Conservation (phyloP, 257 asterid species). For the Osmanthus fragrans region DNA sequence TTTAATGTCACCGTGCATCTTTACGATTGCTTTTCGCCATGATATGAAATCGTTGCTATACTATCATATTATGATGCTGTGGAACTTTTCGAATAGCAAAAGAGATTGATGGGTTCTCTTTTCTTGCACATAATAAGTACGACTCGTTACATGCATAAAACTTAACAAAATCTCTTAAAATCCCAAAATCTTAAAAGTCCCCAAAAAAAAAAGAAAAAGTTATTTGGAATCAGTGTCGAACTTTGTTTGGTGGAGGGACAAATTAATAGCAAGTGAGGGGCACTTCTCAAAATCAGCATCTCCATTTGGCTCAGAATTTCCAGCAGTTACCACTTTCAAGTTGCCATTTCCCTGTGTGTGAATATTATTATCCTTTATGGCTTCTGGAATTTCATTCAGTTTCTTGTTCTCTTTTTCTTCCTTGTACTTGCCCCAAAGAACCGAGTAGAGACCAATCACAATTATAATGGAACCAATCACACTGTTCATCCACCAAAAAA, state of each 20-base stretch:
- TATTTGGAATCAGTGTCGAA: slow-evolving; percentile 11
- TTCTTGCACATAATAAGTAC: slow-evolving; percentile 5
- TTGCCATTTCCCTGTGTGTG: slow-evolving; percentile 24
- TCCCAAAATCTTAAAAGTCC: neutral
- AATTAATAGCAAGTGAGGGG: slow-evolving; percentile 34
- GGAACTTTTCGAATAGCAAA: neutral
- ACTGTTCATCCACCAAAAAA: slow-evolving; percentile 24
- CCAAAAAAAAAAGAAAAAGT: neutral
- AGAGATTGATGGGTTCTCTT: slow-evolving; percentile 20
- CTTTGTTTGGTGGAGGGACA: slow-evolving; percentile 33
- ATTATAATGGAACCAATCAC: slow-evolving; percentile 52
- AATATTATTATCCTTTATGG: slow-evolving; percentile 29
- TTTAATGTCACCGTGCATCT: too few species aligned
- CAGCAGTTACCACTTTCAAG: neutral
- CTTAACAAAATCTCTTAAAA: slow-evolving; percentile 31
- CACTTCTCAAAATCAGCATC: slow-evolving; percentile 18
- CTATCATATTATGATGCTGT: neutral
- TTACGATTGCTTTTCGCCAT: too few species aligned
- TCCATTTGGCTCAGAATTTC: slow-evolving; percentile 7
- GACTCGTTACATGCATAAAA: slow-evolving; percentile 21
- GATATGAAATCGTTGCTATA: neutral
- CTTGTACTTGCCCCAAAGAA: slow-evolving; percentile 62
- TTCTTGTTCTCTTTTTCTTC: slow-evolving; percentile 38
- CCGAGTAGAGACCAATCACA: slow-evolving; percentile 57
- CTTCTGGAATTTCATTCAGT: slow-evolving; percentile 45